These are phyloP conservation scores for Nannochloris sp. DNA, from an alignment of 139 green algal genomes.

Conservation along the genomic window DNA sequence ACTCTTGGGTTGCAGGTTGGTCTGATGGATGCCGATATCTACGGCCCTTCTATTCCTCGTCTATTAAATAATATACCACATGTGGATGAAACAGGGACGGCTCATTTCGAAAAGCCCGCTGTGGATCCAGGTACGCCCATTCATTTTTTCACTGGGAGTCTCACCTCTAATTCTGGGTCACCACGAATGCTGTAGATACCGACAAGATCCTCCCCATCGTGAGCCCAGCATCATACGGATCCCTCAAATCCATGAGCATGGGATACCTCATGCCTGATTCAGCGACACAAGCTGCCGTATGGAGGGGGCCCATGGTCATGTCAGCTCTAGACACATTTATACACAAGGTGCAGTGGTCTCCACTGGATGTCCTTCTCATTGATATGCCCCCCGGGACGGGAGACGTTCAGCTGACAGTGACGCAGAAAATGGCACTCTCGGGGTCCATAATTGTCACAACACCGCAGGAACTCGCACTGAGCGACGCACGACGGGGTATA, in stretches of 20 bases:
- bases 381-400: conserved; percentile 90
- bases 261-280: conserved; percentile 76
- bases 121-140: conserved; percentile 11
- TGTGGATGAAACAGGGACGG: too few species aligned
- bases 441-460: conserved; percentile 84
- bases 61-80: conserved; percentile 65
- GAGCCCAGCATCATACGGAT: conserved; percentile 31
- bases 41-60: conserved; percentile 72
- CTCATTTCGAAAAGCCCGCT: conserved; percentile 31
- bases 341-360: conserved; percentile 62
- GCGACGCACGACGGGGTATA: conserved; percentile 57
- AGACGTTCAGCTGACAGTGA: conserved; percentile 59
- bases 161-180: neutral
- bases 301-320: conserved; percentile 87
- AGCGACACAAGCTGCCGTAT: conserved; percentile 52
- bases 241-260: conserved; percentile 68
- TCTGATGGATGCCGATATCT: conserved; percentile 87
- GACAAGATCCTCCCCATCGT: conserved; percentile 41
- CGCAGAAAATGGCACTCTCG: conserved; percentile 60
- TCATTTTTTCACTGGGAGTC: neutral
- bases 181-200: neutral
- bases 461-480: conserved; percentile 68
- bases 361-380: conserved; percentile 80
- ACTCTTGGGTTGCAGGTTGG: conserved; percentile 59
- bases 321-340: conserved; percentile 79